Evolutionary conservation across 208 protist species (phyloP).

Genomic region (Kentomonas sorsogonicus): DNA sequence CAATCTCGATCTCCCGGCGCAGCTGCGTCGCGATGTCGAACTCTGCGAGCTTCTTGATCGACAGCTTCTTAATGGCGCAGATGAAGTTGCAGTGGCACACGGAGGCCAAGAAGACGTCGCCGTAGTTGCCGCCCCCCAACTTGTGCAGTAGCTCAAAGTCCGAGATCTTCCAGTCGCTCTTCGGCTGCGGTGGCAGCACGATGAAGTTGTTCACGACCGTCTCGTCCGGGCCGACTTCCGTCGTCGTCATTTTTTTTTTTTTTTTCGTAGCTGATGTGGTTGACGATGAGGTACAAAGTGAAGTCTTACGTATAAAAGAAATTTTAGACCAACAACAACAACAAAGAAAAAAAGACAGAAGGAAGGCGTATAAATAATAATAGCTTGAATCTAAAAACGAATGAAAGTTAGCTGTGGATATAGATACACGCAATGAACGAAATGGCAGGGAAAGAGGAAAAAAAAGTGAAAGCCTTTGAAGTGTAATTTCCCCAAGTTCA

Average conservation of each 20-base stretch:
- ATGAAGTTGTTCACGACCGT: constrained; percentile 70
- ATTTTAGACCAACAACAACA: not conserved
- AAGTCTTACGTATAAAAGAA: not conserved
- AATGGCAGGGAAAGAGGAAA: not conserved
- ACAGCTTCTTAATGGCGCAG: constrained; percentile 97
- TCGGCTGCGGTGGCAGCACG: constrained; percentile 48
- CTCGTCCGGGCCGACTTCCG: constrained; percentile 47
- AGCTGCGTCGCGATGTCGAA: constrained; percentile 96
- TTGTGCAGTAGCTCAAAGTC: constrained; percentile 95
- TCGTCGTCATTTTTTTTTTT: constrained; percentile 20
- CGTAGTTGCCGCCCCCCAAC: constrained; percentile 97
- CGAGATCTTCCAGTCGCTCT: constrained; percentile 72
- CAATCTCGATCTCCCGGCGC: constrained; percentile 98
- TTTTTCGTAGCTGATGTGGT: not conserved
- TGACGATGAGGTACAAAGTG: not conserved
- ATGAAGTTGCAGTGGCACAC: constrained; percentile 97
- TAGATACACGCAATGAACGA: not conserved
- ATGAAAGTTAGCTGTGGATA: not conserved
- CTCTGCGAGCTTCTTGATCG: constrained; percentile 93
- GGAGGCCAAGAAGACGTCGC: constrained; percentile 97
- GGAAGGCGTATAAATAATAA: constrained; percentile 6
- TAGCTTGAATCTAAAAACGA: not conserved
- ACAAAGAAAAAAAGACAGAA: constrained; percentile 5
- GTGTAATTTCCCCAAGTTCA: no score
- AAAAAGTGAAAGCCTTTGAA: constrained; percentile 8